Evolutionary conservation across 495 filamentous ascomycete species (phyloP), one percentile per base, ranked within the genome.

Genomic region (Penicillium antarcticum): DNA sequence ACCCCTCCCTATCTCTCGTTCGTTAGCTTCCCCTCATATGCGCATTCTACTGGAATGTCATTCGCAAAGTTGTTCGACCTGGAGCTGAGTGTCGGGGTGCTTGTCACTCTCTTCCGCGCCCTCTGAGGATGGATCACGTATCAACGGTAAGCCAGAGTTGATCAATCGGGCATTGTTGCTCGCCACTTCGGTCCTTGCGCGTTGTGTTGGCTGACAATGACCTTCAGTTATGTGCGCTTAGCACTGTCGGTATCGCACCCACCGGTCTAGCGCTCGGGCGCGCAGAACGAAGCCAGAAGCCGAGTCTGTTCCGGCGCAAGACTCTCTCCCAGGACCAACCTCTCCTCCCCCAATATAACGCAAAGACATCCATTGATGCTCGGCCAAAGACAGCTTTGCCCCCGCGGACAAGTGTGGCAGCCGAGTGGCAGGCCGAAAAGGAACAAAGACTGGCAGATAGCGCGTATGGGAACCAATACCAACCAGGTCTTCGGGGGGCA

Each of bases 221-320:
- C 7, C 6, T 8, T 62, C 63, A 88, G 85, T 77, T 88, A 34
- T 87, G 85, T 84, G 85, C 85, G 57, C 70, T 83, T 58, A 81
- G 83, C 74, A 87, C 85, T 48, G 75, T 87, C 66, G 83, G 81
- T 66, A 79, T 85, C 53, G 84, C 85, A 55, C 76, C 83, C 39
- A 77, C 82, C 37, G 85, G 85, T 48, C 75, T 83, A 52, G 79
- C 84, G 51, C 74, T 87, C 57, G 85, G 81, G 65, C 80, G 79
- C 61, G 76, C 75, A 29, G 76, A 80, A 57, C 69, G 68, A 47
- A 58, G 59, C 16, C 61, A 63, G 21, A 61, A 61, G 35, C 40
- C 59, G 17, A 55, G 58, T 17, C 42, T 56, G 41, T 58, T 57
- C 35, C 69, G 63, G 31, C 67, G 66, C 33, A 68, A 65, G 45